Percentiles rank a stretch among this genome's conserved stretches.
Evolutionary conservation across 257 asterid genomes (phyloP).

Genomic region (Cruciata laevipes): DNA sequence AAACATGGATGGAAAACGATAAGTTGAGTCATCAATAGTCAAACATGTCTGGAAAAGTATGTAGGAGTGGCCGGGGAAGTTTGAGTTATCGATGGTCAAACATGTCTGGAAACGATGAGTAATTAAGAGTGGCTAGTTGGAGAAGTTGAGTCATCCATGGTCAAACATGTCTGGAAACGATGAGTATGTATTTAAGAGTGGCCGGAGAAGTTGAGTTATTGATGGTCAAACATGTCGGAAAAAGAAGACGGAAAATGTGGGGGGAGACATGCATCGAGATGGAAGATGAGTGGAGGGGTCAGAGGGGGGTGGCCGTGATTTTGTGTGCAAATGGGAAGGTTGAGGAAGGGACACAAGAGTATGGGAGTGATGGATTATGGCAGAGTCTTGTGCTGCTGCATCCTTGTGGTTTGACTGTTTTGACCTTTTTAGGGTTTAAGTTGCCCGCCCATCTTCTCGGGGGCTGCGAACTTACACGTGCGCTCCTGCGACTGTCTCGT

Average conservation of each 20-base stretch:
- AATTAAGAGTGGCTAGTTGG: too few relatives aligned
- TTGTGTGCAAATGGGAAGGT: background rate
- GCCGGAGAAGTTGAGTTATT: too few relatives aligned
- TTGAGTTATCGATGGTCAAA: too few relatives aligned
- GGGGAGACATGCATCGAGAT: background rate
- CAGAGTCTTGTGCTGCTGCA: background rate
- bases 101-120: too few relatives aligned
- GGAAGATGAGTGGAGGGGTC: background rate
- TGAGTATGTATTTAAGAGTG: too few relatives aligned
- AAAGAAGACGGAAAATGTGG: too few relatives aligned
- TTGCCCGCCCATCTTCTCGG: slow-evolving; percentile 2
- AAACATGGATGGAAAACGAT: too few relatives aligned
- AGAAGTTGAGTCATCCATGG: too few relatives aligned
- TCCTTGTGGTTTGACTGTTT: slow-evolving; percentile 22
- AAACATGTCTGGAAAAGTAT: too few relatives aligned
- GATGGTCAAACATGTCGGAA: background rate
- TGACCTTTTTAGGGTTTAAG: slow-evolving; percentile 9
- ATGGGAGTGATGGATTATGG: slow-evolving; percentile 34
- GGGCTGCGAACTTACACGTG: background rate
- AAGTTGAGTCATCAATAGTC: too few relatives aligned
- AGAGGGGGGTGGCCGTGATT: background rate
- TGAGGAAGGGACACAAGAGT: slow-evolving; percentile 20
- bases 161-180: too few relatives aligned
- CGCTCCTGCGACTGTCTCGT: background rate
- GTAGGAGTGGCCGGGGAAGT: too few relatives aligned